Evolutionary conservation across 768 basidiomycete species (phyloP).

Genomic region (Trametes elegans): DNA sequence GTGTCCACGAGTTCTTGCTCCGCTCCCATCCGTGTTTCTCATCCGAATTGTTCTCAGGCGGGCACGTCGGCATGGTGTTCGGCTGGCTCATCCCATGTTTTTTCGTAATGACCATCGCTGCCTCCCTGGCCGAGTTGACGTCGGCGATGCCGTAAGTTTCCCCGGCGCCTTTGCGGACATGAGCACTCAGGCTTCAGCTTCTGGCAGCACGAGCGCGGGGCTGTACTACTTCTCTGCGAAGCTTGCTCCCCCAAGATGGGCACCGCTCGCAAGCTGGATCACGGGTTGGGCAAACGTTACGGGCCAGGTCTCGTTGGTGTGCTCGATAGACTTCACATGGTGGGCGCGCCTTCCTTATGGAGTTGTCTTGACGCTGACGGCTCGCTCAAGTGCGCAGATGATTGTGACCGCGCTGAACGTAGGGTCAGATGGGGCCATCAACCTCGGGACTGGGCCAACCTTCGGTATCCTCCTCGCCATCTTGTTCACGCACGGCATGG

Average conservation of each 20-base stretch:
- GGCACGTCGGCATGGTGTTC: slow-evolving; percentile 76
- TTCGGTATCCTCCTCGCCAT: slow-evolving; percentile 68
- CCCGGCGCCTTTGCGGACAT: background rate
- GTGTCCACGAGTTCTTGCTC: background rate
- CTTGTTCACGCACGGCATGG: slow-evolving; percentile 61
- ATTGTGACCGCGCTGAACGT: slow-evolving; percentile 70
- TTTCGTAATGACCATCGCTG: slow-evolving; percentile 65
- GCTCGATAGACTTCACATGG: slow-evolving; percentile 74
- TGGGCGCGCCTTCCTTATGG: slow-evolving; percentile 20
- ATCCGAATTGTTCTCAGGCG: slow-evolving; percentile 39
- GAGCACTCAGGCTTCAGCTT: background rate
- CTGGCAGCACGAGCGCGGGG: slow-evolving; percentile 66
- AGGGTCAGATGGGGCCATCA: slow-evolving; percentile 48
- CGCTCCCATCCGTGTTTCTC: background rate
- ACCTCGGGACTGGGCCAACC: slow-evolving; percentile 57
- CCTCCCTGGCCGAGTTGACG: slow-evolving; percentile 70
- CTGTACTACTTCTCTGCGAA: slow-evolving; percentile 80
- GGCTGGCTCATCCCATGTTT: slow-evolving; percentile 73
- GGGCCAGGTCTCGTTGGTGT: slow-evolving; percentile 67
- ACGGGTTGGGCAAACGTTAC: slow-evolving; percentile 76
- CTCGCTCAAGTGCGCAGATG: slow-evolving; percentile 61
- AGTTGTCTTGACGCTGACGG: background rate
- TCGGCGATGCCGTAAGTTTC: slow-evolving; percentile 72
- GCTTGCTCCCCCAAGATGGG: slow-evolving; percentile 59
- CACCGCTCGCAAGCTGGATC: slow-evolving; percentile 64